A percentile compares a stretch with the other conserved stretches of the same genome.
Conservation (phyloP, 176 grass and related monocot species). For the Luzula sylvatica region DNA sequence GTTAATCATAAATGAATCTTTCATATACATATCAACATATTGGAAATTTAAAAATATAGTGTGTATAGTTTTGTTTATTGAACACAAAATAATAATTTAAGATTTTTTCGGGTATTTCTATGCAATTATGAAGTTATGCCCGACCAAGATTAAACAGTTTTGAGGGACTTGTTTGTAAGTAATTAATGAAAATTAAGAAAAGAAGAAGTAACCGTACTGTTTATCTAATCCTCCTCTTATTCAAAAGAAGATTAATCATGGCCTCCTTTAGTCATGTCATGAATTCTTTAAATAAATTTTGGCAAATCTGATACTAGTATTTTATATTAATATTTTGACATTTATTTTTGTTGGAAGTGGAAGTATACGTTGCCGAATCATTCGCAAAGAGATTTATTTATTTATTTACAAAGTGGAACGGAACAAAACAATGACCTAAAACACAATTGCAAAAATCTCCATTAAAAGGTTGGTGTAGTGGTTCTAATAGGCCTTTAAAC, state of each 20-base stretch:
- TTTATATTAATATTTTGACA: conserved; percentile 15
- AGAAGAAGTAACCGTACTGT: too few relatives aligned
- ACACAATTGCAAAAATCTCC: conserved; percentile 36
- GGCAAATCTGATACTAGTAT: conserved; percentile 28
- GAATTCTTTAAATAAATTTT: conserved; percentile 43
- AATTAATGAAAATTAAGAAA: too few relatives aligned
- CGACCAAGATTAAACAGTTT: too few relatives aligned
- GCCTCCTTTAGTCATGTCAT: conserved; percentile 50
- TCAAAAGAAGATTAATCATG: conserved; percentile 26
- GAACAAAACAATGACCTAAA: conserved; percentile 59
- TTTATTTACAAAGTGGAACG: too few relatives aligned
- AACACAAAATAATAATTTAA: too few relatives aligned
- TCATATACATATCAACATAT: too few relatives aligned
- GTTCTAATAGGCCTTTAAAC: conserved; percentile 24
- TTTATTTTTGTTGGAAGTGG: conserved; percentile 22
- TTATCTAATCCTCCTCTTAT: background rate
- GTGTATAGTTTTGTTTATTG: too few relatives aligned
- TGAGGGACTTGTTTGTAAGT: too few relatives aligned
- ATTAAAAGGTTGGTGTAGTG: conserved; percentile 48
- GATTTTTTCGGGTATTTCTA: too few relatives aligned
- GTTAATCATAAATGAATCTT: too few relatives aligned
- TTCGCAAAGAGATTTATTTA: conserved; percentile 23
- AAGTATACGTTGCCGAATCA: conserved; percentile 47
- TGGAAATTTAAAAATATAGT: too few relatives aligned
- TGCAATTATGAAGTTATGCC: too few relatives aligned